Conservation (phyloP, 1,139 yeast species). For the Hyphopichia burtonii region DNA sequence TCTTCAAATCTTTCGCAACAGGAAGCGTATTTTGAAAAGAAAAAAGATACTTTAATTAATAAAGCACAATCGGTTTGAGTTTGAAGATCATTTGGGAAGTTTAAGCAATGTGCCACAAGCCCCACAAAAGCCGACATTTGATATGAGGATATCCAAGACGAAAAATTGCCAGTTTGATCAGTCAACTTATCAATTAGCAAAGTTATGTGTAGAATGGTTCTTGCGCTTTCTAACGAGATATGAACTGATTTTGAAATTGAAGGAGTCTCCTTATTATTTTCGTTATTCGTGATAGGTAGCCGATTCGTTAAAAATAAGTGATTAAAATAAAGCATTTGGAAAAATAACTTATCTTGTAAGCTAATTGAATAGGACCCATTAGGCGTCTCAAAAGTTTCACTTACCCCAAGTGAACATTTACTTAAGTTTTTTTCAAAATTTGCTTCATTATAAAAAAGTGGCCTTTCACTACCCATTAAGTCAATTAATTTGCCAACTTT, state of each 20-base stretch:
- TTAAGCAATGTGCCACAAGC: conserved; percentile 29
- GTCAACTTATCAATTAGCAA: conserved; percentile 5
- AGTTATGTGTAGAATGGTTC: conserved; percentile 8
- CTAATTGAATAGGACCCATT: background rate
- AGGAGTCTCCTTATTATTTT: background rate
- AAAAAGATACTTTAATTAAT: conserved; percentile 11
- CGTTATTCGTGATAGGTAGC: conserved; percentile 9
- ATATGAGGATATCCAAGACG: background rate
- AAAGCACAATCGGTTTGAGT: conserved; percentile 12
- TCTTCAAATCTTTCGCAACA: background rate
- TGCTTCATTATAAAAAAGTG: conserved; percentile 8
- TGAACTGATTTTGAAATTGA: conserved; percentile 4
- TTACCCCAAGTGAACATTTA: background rate
- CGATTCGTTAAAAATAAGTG: conserved; percentile 13
- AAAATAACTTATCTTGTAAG: conserved; percentile 1
- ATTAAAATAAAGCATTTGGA: conserved; percentile 9
- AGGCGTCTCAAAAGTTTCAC: background rate
- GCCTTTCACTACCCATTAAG: conserved; percentile 17
- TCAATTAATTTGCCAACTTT: conserved; percentile 15
- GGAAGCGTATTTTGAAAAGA: background rate
- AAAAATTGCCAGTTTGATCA: background rate
- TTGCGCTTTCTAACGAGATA: conserved; percentile 10
- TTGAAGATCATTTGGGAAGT: conserved; percentile 28
- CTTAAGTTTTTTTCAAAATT: background rate
- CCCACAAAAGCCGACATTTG: conserved; percentile 25